Conservation (phyloP, 2,329 filamentous ascomycete species). For the Ceratocystis destructans region DNA sequence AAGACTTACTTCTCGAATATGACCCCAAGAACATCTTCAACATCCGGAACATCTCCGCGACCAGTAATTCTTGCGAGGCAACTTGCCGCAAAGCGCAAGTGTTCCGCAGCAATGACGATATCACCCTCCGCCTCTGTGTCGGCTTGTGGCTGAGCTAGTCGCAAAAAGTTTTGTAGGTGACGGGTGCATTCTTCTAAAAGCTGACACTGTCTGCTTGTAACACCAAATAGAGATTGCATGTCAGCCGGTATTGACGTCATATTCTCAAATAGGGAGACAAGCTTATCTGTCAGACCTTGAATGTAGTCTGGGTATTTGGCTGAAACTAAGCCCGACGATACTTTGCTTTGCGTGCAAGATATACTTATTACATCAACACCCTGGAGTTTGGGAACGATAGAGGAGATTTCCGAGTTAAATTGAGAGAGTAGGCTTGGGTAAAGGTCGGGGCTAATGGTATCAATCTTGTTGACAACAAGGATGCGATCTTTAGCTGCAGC, state of each 20-base stretch:
- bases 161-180: slow-evolving; percentile 61
- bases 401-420: slow-evolving; percentile 2
- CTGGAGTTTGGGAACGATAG: slow-evolving; percentile 30
- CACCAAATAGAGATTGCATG: slow-evolving; percentile 73
- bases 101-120: slow-evolving; percentile 80
- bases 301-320: slow-evolving; percentile 48
- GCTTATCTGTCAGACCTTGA: slow-evolving; percentile 49
- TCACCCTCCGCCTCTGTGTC: slow-evolving; percentile 46
- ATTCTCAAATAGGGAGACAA: slow-evolving; percentile 52
- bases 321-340: not conserved
- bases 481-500: slow-evolving; percentile 36
- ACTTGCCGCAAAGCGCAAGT: slow-evolving; percentile 66
- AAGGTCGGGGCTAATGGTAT: slow-evolving; percentile 30
- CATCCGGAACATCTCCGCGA: slow-evolving; percentile 68
- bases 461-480: slow-evolving; percentile 50
- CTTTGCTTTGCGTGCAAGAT: slow-evolving; percentile 38
- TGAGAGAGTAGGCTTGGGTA: slow-evolving; percentile 27
- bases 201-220: slow-evolving; percentile 77
- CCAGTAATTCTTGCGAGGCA: slow-evolving; percentile 81
- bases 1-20: slow-evolving; percentile 85
- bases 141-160: slow-evolving; percentile 34
- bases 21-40: slow-evolving; percentile 89
- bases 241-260: slow-evolving; percentile 60
- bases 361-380: slow-evolving; percentile 30
- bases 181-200: slow-evolving; percentile 60